Evolutionary conservation across 2,329 filamentous ascomycete species (phyloP).

Genomic region (Fusarium humuli): DNA sequence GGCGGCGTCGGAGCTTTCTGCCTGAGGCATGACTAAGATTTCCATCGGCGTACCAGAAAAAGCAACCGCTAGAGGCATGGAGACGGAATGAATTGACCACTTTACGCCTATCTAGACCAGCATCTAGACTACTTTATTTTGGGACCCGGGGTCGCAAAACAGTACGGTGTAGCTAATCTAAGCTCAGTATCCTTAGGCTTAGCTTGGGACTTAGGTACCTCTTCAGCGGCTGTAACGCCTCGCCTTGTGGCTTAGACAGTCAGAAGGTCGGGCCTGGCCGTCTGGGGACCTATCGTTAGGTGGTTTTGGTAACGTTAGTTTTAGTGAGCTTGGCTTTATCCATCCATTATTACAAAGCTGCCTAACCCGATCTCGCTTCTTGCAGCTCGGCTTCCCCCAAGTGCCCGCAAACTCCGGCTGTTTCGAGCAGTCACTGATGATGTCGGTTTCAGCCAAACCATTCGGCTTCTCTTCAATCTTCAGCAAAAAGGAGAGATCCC

Average conservation of each 20-base stretch:
- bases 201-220: neutral
- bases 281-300: neutral
- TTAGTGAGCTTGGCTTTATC: slow-evolving; percentile 9
- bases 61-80: neutral
- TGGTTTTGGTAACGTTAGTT: slow-evolving; percentile 24
- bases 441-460: neutral
- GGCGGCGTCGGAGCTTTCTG: slow-evolving; percentile 22
- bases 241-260: slow-evolving; percentile 34
- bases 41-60: neutral
- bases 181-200: neutral
- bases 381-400: slow-evolving; percentile 19
- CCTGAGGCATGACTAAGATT: slow-evolving; percentile 35
- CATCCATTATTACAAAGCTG: slow-evolving; percentile 30
- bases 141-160: neutral
- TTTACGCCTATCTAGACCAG: neutral
- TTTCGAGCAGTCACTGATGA: neutral
- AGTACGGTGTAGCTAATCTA: neutral
- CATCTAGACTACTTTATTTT: neutral
- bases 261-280: neutral
- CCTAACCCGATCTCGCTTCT: neutral
- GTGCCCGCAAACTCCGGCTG: slow-evolving; percentile 26
- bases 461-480: neutral
- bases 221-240: slow-evolving; percentile 8
- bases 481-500: neutral
- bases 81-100: neutral